A percentile compares a stretch with the other conserved stretches of the same genome.
phyloP scores from a whole-genome alignment of 75 land plant genomes.

The Picea glauca region DNA sequence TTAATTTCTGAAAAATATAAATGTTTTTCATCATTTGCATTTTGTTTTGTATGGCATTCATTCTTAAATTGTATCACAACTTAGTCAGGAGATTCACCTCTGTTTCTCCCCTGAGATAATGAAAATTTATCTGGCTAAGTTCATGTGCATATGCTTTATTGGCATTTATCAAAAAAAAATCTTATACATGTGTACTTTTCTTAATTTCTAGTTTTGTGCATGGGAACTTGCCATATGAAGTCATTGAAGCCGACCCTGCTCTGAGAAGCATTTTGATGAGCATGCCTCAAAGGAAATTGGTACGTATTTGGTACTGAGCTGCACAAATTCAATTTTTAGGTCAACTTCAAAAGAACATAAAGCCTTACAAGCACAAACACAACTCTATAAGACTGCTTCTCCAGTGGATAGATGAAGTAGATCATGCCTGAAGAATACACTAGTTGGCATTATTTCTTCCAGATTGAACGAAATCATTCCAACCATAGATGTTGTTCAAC shows the following conservation, averaged over 20 bases:
- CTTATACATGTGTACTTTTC: neutral
- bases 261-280: constrained; percentile 43
- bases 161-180: neutral
- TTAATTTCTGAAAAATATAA: too few species aligned
- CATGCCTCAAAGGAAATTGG: constrained; percentile 73
- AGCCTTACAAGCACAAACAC: neutral
- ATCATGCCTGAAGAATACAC: too few species aligned
- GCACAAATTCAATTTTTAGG: constrained; percentile 1
- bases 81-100: neutral
- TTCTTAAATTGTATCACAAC: too few species aligned
- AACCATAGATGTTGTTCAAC: neutral
- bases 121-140: neutral
- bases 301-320: constrained; percentile 15
- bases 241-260: constrained; percentile 50
- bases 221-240: constrained; percentile 71
- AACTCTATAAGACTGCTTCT: too few species aligned
- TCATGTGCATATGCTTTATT: neutral
- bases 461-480: neutral
- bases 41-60: too few species aligned
- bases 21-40: too few species aligned
- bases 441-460: neutral
- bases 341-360: neutral
- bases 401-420: too few species aligned
- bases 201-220: constrained; percentile 54
- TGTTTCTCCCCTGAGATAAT: neutral